Evolutionary conservation across 139 green algal species (phyloP).

Genomic region (Gonium pectorale): DNA sequence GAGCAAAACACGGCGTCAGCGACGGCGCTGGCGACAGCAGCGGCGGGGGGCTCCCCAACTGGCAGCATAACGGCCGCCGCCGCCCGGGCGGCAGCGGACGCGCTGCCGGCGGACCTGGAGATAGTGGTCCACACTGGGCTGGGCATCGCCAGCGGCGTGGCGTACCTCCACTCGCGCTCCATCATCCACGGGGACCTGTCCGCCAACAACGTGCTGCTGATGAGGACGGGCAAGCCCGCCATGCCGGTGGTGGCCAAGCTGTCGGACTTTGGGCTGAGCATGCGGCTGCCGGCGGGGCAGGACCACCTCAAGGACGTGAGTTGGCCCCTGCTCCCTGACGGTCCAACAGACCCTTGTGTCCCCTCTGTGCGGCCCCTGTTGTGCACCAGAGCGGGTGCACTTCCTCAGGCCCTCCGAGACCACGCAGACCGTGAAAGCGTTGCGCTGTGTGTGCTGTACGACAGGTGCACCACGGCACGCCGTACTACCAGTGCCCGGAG

Average conservation of each 20-base stretch:
- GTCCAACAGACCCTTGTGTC: background rate
- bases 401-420: conserved; percentile 34
- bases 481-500: conserved; percentile 37
- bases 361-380: background rate
- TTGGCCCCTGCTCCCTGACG: background rate
- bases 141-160: conserved; percentile 22
- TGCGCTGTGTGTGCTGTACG: too few relatives aligned
- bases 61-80: too few relatives aligned
- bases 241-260: conserved; percentile 23
- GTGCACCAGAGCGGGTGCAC: background rate
- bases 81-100: background rate
- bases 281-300: conserved; percentile 16
- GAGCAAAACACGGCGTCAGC: too few relatives aligned
- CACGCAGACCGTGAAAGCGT: too few relatives aligned
- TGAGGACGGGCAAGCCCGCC: background rate
- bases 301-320: conserved; percentile 19
- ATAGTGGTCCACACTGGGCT: conserved; percentile 7
- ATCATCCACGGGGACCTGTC: conserved; percentile 41
- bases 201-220: conserved; percentile 34
- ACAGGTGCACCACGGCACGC: conserved; percentile 32
- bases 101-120: background rate
- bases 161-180: conserved; percentile 29
- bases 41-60: too few relatives aligned
- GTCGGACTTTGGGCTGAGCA: conserved; percentile 24
- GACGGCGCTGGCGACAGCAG: too few relatives aligned